These are phyloP conservation scores for Polyporus tsugae DNA, from an alignment of 1,284 basidiomycete genomes.

Conservation along the genomic window DNA sequence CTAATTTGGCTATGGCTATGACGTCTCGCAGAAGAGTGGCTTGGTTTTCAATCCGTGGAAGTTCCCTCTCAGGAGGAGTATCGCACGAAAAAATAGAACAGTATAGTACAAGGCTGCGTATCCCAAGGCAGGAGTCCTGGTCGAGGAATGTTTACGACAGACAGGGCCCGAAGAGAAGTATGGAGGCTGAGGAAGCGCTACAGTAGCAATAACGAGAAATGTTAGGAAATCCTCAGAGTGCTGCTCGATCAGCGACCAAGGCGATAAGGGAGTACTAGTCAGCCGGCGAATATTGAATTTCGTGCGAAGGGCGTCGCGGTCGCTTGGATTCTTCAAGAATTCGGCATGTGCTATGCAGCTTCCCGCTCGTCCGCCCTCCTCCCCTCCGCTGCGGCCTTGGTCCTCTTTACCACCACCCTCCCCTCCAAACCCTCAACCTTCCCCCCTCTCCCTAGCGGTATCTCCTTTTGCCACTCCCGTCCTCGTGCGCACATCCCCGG, in stretches of 20 bases:
- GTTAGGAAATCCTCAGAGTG: not conserved
- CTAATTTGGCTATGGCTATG: not conserved
- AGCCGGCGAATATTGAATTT: constrained; percentile 4
- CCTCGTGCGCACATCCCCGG: constrained; percentile 2
- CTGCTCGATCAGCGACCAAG: not conserved
- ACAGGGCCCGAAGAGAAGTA: not conserved
- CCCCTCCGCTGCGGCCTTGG: constrained; percentile 24
- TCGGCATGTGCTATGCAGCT: constrained; percentile 12
- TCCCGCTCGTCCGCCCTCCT: constrained; percentile 23
- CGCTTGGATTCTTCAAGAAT: constrained; percentile 3
- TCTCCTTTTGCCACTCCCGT: constrained; percentile 3
- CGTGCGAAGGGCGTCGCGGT: constrained; percentile 7
- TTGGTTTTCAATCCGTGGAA: not conserved
- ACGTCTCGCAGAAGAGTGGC: not conserved
- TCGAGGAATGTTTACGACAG: not conserved
- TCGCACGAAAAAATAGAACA: not conserved
- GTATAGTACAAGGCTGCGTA: not conserved
- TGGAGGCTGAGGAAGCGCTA: not conserved
- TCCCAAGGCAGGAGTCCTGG: constrained; percentile 2
- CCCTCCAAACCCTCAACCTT: constrained; percentile 13
- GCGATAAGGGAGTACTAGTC: constrained; percentile 8
- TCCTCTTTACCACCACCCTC: constrained; percentile 26
- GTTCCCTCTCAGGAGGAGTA: not conserved
- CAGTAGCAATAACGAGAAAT: not conserved
- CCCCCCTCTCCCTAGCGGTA: constrained; percentile 18